Conservation (phyloP, 495 filamentous ascomycete genomes). For the Emericellopsis terricola region DNA sequence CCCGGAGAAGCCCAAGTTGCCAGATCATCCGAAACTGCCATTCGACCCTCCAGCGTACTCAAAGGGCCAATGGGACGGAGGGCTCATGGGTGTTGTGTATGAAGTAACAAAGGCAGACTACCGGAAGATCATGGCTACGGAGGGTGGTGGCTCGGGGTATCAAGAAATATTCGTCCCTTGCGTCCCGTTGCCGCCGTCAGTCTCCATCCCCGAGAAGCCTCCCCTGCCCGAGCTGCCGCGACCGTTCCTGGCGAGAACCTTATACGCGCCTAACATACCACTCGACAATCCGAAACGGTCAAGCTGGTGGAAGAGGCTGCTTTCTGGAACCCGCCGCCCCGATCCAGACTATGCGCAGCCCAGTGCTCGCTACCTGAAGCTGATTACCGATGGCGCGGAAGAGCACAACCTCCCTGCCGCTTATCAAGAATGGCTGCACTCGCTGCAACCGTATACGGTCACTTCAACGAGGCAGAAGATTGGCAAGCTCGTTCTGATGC, state of each 20-base stretch:
- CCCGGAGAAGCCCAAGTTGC: constrained; percentile 10
- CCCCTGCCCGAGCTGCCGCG: constrained; percentile 16
- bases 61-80: constrained; percentile 46
- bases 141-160: constrained; percentile 72
- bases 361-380: constrained; percentile 60
- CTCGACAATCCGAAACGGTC: constrained; percentile 6
- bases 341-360: constrained; percentile 59
- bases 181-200: constrained; percentile 37
- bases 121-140: constrained; percentile 70
- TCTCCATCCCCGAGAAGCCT: constrained; percentile 24
- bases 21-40: constrained; percentile 13
- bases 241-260: constrained; percentile 27
- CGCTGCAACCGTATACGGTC: constrained; percentile 46
- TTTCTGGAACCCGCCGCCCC: constrained; percentile 30
- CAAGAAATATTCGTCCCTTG: constrained; percentile 67
- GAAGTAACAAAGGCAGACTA: constrained; percentile 73
- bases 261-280: constrained; percentile 21
- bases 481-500: constrained; percentile 41
- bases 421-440: constrained; percentile 50
- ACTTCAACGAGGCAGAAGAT: constrained; percentile 48
- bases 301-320: constrained; percentile 12
- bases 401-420: constrained; percentile 61
- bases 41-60: constrained; percentile 8
- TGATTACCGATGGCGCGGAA: constrained; percentile 56
- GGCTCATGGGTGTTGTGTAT: constrained; percentile 85